Evolutionary conservation across 805 yeast genomes (phyloP).

Genomic region (Yamadazyma akitaensis): DNA sequence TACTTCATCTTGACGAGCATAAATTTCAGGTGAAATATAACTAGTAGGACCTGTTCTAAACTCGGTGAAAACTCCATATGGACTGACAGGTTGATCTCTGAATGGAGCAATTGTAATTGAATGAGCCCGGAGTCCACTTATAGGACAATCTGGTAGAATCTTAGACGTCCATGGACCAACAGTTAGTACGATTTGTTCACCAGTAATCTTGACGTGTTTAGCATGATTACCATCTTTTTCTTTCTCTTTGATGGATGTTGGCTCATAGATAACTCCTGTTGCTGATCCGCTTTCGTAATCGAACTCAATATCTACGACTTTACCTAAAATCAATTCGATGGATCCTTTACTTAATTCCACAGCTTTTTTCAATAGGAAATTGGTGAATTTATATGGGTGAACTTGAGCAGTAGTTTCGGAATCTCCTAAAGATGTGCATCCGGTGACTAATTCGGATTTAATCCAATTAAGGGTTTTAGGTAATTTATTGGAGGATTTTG

Average conservation of each 20-base stretch:
- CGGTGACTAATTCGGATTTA: slow-evolving; percentile 55
- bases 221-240: slow-evolving; percentile 16
- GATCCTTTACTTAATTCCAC: slow-evolving; percentile 64
- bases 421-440: slow-evolving; percentile 80
- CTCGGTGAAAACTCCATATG: slow-evolving; percentile 93
- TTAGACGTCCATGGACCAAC: slow-evolving; percentile 98
- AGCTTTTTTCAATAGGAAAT: slow-evolving; percentile 73
- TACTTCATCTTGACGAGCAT: slow-evolving; percentile 93
- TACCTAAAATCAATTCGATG: slow-evolving; percentile 82
- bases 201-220: slow-evolving; percentile 46
- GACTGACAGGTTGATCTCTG: slow-evolving; percentile 67
- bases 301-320: slow-evolving; percentile 65
- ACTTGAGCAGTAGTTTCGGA: slow-evolving; percentile 92
- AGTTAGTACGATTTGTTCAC: slow-evolving; percentile 77
- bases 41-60: slow-evolving; percentile 62
- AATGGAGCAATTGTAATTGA: slow-evolving; percentile 88
- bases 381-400: slow-evolving; percentile 93
- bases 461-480: slow-evolving; percentile 81
- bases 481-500: slow-evolving; percentile 13
- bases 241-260: slow-evolving; percentile 32
- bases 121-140: slow-evolving; percentile 91
- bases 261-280: slow-evolving; percentile 66
- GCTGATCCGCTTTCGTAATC: slow-evolving; percentile 64
- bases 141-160: slow-evolving; percentile 88
- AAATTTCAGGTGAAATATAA: slow-evolving; percentile 88